Percentiles rank a stretch among this genome's conserved stretches.
Conservation (phyloP, 805 yeast species). For the Ogataea nakhonphanomensis region DNA sequence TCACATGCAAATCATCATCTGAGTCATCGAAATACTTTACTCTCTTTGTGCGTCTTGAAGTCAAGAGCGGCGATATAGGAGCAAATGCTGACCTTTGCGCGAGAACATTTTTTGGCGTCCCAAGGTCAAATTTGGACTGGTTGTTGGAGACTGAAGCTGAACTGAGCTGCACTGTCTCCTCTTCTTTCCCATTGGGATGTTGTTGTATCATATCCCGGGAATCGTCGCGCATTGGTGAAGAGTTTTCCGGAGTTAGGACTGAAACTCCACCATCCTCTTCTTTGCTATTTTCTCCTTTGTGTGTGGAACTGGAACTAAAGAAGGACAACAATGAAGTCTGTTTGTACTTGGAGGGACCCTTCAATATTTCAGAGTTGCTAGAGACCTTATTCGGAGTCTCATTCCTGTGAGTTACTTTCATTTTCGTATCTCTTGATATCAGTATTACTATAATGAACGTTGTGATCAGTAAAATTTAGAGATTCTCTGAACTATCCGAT, state of each 20-base stretch:
- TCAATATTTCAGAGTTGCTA: neutral
- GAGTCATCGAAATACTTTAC: conserved; percentile 18
- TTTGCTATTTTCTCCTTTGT: neutral
- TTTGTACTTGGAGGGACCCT: conserved; percentile 17
- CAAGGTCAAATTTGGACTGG: neutral
- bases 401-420: neutral
- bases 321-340: conserved; percentile 33
- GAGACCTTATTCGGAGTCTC: neutral
- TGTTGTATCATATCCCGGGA: neutral
- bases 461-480: too few species aligned
- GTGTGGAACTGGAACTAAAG: conserved; percentile 15
- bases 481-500: too few species aligned
- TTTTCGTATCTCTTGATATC: too few species aligned
- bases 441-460: too few species aligned
- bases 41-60: conserved; percentile 14
- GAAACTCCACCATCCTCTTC: neutral
- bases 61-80: conserved; percentile 6
- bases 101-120: neutral
- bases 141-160: neutral
- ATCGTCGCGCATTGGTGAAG: conserved; percentile 20
- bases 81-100: too few species aligned
- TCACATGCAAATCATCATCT: conserved; percentile 14
- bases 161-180: neutral
- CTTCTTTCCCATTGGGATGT: conserved; percentile 9
- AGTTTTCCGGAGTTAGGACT: conserved; percentile 26